Evolutionary conservation across 2,329 filamentous ascomycete species (phyloP).

Genomic region (Phyllosticta citrichinensis): DNA sequence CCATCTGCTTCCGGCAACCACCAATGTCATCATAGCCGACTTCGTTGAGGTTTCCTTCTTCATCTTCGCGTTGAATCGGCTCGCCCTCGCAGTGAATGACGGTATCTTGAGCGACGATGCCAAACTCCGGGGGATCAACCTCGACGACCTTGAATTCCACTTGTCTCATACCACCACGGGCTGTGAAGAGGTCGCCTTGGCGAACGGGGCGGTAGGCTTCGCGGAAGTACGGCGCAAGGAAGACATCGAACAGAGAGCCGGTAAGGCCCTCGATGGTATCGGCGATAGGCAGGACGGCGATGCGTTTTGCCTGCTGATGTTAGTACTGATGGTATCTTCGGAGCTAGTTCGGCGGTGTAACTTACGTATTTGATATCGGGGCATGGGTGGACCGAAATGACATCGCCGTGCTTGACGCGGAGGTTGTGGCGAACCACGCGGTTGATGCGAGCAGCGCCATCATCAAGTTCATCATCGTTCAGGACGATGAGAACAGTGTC

Average conservation of each 20-base stretch:
- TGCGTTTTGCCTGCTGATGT: conserved; percentile 74
- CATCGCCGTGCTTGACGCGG: conserved; percentile 95
- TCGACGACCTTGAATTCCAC: conserved; percentile 99
- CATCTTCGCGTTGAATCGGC: conserved; percentile 92
- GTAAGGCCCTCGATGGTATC: conserved; percentile 97
- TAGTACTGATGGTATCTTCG: conserved; percentile 11
- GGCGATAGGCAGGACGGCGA: conserved; percentile 94
- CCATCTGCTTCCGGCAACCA: conserved; percentile 99
- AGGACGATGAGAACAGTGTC: conserved; percentile 97
- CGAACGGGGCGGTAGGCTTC: conserved; percentile 96
- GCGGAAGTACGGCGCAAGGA: conserved; percentile 98
- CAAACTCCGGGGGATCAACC: conserved; percentile 95
- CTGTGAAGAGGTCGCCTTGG: conserved; percentile 96
- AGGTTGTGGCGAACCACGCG: conserved; percentile 97
- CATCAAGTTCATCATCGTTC: conserved; percentile 94
- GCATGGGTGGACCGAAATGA: conserved; percentile 94
- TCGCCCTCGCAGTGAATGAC: conserved; percentile 98
- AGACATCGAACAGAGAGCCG: conserved; percentile 96
- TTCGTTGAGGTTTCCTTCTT: conserved; percentile 98
- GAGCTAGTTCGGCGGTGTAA: conserved; percentile 17
- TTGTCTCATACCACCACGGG: conserved; percentile 95
- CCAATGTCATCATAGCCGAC: conserved; percentile 99
- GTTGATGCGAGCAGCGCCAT: conserved; percentile 95
- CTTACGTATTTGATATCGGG: conserved; percentile 99
- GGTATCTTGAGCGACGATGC: conserved; percentile 96